These are phyloP conservation scores for Melastoma candidum DNA, from an alignment of 441 rosid species.

Conservation along the genomic window DNA sequence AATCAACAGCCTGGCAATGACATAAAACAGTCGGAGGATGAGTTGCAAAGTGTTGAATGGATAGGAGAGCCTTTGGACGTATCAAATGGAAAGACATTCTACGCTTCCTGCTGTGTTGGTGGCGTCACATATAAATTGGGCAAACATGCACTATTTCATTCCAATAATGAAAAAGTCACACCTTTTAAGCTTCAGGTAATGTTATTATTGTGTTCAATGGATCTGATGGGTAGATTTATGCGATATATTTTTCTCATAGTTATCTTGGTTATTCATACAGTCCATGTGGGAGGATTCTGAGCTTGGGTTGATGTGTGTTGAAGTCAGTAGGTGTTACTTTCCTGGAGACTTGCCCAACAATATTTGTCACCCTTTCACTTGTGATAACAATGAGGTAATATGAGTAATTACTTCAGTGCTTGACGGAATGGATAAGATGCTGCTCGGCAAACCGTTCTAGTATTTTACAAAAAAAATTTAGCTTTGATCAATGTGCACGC, in stretches of 20 bases:
- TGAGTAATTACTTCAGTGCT: too few species aligned
- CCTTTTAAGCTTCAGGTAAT: slow-evolving; percentile 65
- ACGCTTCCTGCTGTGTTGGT: slow-evolving; percentile 34
- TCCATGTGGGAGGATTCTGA: slow-evolving; percentile 61
- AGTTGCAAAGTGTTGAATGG: slow-evolving; percentile 33
- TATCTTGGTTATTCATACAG: slow-evolving; percentile 21
- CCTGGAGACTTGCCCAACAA: slow-evolving; percentile 57
- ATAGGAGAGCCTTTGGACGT: slow-evolving; percentile 28
- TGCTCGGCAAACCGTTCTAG: slow-evolving; percentile 4
- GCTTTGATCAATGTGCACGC: too few species aligned
- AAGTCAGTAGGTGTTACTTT: slow-evolving; percentile 45
- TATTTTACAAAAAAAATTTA: too few species aligned
- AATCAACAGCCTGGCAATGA: slow-evolving; percentile 11
- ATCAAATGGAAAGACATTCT: slow-evolving; percentile 40
- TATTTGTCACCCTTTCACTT: slow-evolving; percentile 47
- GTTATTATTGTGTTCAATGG: slow-evolving; percentile 3
- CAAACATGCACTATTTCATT: slow-evolving; percentile 47
- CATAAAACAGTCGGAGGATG: slow-evolving; percentile 5
- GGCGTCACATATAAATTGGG: slow-evolving; percentile 49
- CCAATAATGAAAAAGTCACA: slow-evolving; percentile 25
- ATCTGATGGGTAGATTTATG: too few species aligned
- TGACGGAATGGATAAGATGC: not conserved
- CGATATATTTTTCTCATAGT: too few species aligned
- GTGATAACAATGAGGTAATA: slow-evolving; percentile 51
- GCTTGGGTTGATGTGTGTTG: slow-evolving; percentile 55